Conservation (phyloP, 495 filamentous ascomycete species). For the Aspergillus kassunensis region DNA sequence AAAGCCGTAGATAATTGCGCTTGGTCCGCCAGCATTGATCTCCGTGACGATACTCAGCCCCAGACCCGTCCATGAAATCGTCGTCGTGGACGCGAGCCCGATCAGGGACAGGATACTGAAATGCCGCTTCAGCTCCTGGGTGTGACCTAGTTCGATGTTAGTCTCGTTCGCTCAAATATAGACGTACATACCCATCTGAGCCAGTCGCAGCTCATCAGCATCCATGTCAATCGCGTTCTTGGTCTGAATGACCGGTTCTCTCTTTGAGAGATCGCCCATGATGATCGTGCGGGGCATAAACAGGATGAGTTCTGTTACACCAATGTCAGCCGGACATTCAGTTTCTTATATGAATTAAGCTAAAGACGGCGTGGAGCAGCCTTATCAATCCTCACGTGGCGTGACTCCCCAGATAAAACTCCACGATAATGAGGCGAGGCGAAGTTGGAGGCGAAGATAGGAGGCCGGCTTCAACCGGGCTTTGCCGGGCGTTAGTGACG, state of each 20-base stretch:
- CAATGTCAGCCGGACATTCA: too few species aligned
- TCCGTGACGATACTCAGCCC: constrained; percentile 23
- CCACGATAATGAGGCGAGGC: too few species aligned
- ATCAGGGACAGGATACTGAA: constrained; percentile 57
- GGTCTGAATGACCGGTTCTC: constrained; percentile 1
- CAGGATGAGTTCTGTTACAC: too few species aligned
- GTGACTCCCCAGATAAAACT: background rate
- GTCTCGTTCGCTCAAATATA: background rate
- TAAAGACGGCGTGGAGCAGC: background rate
- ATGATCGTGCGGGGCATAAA: background rate
- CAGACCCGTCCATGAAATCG: constrained; percentile 58
- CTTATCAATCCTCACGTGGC: background rate
- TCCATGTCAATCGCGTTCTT: background rate
- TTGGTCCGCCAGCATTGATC: constrained; percentile 8
- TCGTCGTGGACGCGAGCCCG: constrained; percentile 51
- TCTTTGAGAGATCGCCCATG: background rate
- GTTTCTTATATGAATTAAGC: background rate
- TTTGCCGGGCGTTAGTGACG: background rate
- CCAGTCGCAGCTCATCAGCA: constrained; percentile 8
- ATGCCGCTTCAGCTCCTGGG: constrained; percentile 57
- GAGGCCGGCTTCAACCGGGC: background rate
- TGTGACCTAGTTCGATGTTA: constrained; percentile 39
- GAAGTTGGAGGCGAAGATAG: too few species aligned
- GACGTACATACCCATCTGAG: constrained; percentile 5
- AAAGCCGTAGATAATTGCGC: constrained; percentile 9